Evolutionary conservation across 2,329 filamentous ascomycete genomes (phyloP), one percentile per base, ranked within the genome.

Genomic region (Colletotrichum orchidophilum): DNA sequence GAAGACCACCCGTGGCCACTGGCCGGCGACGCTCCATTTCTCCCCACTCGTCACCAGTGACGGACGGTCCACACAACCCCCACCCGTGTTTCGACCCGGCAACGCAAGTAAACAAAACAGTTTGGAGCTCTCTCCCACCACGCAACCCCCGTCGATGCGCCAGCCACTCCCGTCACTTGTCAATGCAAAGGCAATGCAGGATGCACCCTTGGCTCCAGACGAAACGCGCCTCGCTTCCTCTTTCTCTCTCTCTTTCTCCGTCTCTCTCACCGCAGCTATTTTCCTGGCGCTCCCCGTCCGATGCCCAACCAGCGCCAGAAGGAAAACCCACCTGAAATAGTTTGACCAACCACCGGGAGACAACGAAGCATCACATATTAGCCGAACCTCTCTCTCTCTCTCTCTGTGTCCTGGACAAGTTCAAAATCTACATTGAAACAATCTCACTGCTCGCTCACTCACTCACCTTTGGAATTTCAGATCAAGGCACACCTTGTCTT

Each of bases 271-370:
- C 54, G 52, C 67, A 46, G 39, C 39, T 46, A 13, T 46, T 46
- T 46, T 21, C n/a, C 4, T n/a, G 1, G 39, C 21, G 39, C 31
- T 33, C 31, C 57, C 46, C 15, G 24, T 39, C 21, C 35, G 39
- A 55, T 66, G 54, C 39, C 67, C 67, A 66, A 70, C 12, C 33
- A 46, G 21, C 49, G n/a, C 31, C 31, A 42, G 21, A 8, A 2
- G n/a, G 27, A 27, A 50, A 50, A 26, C 53, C 60, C 60, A 39
- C 60, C 29, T 29, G n/a, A 12, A 33, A 35, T 5, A 31, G 13
- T 18, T 46, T 24, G 53, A 67, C 71, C 71, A 73, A 71, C 71
- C 71, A 73, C 71, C 63, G 46, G 33, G 58, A 61, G 71, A 73
- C 68, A 73, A 31, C 71, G 59, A 70, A 73, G 39, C 71, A 46